These are phyloP conservation scores for Daldinia bambusicola DNA, from an alignment of 495 filamentous ascomycete species.

Conservation along the genomic window DNA sequence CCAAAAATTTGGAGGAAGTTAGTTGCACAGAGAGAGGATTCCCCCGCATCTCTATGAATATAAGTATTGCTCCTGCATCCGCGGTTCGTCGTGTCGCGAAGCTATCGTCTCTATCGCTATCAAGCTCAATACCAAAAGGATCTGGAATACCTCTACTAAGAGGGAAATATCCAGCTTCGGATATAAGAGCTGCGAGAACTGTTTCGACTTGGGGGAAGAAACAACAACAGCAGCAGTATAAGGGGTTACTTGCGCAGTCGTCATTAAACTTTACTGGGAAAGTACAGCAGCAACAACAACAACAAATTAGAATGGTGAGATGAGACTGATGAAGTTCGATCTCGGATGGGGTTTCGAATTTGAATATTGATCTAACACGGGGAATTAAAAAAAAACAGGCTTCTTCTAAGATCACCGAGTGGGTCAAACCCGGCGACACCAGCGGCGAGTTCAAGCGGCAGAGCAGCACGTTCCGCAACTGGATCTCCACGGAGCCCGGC, in stretches of 20 bases:
- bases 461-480: constrained; percentile 74
- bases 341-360: too few species aligned
- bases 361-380: too few species aligned
- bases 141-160: background rate
- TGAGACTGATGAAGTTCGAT: too few species aligned
- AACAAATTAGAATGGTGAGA: constrained; percentile 37
- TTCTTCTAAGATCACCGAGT: constrained; percentile 75
- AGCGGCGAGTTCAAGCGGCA: constrained; percentile 91
- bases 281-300: constrained; percentile 8
- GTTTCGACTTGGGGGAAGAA: constrained; percentile 1
- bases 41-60: constrained; percentile 37
- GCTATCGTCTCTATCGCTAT: background rate
- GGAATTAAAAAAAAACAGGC: constrained; percentile 17
- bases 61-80: background rate
- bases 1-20: background rate
- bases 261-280: background rate
- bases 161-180: background rate
- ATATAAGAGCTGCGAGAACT: constrained; percentile 7
- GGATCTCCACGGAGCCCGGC: constrained; percentile 67
- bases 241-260: background rate
- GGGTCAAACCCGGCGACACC: constrained; percentile 78
- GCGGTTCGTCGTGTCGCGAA: constrained; percentile 15
- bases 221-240: background rate
- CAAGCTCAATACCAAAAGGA: background rate
- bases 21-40: constrained; percentile 2